Base-by-base conservation (phyloP, 1,284 basidiomycete genomes). In the Acaromyces ingoldii region DNA sequence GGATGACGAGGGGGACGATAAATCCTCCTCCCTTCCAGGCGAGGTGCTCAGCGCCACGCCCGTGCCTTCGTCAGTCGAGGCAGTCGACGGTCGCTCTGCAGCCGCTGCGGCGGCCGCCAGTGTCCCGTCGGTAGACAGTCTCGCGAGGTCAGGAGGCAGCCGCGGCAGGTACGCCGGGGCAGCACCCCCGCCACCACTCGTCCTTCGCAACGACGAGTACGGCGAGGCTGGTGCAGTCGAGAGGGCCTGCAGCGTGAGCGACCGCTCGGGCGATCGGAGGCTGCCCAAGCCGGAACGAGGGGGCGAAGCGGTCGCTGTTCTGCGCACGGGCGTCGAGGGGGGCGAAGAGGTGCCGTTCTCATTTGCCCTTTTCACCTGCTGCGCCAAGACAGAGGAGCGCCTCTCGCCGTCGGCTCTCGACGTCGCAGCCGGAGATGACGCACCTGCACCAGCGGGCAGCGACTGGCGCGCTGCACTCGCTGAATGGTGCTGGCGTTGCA, bases 191-290 rank as follows among this genome's bases (percentile, higher is more conserved):
- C 9, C 17, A 7, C 21, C 21, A 22, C 21, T 40, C 7, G 13
- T 40, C 13, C 38, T 19, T 40, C 38, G 21, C 17, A 13, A 22
- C 17, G 17, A 7, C 13, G 21, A 13, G 7, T 40, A 19, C 7
- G 38, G 38, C 28, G 38, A 9, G 7, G 17, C 17, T 9, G 9
- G 21, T 40, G 13, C 38, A 37, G 21, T n/a, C 6, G 43, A 45
- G 4, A 49, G 36, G 19, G 48, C 31, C 17, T 49, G 48, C 22
- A 49, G 13, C 11, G 48, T 49, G 4, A 49, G 31, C 13, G 46
- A 47, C 2, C 37, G 17, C 17, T 45, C 42, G 10, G 24, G 24
- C 36, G 17, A 17, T 37, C 24, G 36, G 36, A 37, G 3, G 36
- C 7, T 17, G 17, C 4, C 36, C 36, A 7, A 17, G 17, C 7